These are phyloP conservation scores for Wickerhamia fluorescens DNA, from an alignment of 805 yeast genomes.

Conservation along the genomic window DNA sequence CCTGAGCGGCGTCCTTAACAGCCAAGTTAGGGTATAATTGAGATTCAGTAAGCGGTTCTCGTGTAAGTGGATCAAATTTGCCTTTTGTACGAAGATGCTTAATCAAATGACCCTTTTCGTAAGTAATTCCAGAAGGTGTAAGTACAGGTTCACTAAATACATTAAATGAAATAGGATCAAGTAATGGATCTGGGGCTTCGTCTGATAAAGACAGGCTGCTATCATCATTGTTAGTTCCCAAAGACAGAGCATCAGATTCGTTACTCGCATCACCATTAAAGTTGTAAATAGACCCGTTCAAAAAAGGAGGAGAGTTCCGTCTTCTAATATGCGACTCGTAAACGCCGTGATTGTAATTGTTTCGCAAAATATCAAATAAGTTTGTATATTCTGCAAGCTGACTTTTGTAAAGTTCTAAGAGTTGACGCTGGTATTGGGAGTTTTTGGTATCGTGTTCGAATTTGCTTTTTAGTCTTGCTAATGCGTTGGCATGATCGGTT, in stretches of 20 bases:
- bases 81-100: slow-evolving; percentile 9
- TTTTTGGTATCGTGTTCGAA: slow-evolving; percentile 7
- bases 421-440: slow-evolving; percentile 10
- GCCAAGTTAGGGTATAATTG: slow-evolving; percentile 37
- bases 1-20: slow-evolving; percentile 31
- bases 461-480: slow-evolving; percentile 8
- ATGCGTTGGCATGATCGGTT: slow-evolving; percentile 11
- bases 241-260: slow-evolving; percentile 1
- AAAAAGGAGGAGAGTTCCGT: slow-evolving; percentile 4
- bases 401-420: slow-evolving; percentile 12
- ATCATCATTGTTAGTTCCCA: background rate
- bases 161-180: slow-evolving; percentile 11
- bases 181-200: slow-evolving; percentile 10
- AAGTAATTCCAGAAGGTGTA: slow-evolving; percentile 12
- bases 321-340: slow-evolving; percentile 9
- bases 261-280: no score
- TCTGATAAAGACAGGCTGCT: slow-evolving; percentile 3
- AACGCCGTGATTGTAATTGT: slow-evolving; percentile 19
- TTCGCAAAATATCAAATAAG: slow-evolving; percentile 14
- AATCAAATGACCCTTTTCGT: slow-evolving; percentile 8
- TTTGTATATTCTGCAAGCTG: slow-evolving; percentile 15
- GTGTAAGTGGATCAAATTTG: slow-evolving; percentile 35
- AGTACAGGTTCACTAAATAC: slow-evolving; percentile 12
- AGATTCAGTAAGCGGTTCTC: slow-evolving; percentile 22
- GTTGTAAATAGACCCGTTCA: no score